Evolutionary conservation across 225 moss, liverwort and hornwort species (phyloP).

Genomic region (Anthoceros angustus): DNA sequence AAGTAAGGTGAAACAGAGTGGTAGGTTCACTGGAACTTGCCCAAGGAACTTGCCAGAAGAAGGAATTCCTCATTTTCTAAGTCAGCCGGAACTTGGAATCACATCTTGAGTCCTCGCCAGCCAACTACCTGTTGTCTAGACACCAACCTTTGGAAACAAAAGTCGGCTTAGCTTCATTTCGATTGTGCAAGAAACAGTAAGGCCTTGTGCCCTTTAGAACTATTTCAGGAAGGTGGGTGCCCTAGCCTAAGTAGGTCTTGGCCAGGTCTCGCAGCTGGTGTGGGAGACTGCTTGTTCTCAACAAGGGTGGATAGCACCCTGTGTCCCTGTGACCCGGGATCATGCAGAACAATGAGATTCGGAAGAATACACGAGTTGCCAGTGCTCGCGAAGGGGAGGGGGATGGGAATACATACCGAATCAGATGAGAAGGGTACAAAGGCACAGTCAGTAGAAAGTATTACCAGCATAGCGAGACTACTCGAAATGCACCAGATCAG

Average conservation of each 20-base stretch:
- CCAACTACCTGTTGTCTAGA: constrained; percentile 12
- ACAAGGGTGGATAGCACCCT: constrained; percentile 38
- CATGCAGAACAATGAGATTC: too few relatives aligned
- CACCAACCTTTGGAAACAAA: constrained; percentile 37
- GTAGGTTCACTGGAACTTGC: too few relatives aligned
- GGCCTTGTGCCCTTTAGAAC: neutral
- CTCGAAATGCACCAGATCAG: constrained; percentile 2
- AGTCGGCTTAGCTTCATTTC: neutral
- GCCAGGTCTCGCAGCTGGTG: constrained; percentile 53
- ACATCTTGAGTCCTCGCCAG: too few relatives aligned
- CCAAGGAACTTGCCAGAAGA: too few relatives aligned
- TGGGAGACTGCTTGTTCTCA: constrained; percentile 46
- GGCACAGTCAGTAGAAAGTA: neutral
- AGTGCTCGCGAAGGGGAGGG: neutral
- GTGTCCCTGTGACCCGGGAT: constrained; percentile 25
- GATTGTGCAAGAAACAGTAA: neutral
- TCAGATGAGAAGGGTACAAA: constrained; percentile 35
- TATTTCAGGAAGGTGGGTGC: neutral
- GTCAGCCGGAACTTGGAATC: too few relatives aligned
- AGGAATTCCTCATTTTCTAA: too few relatives aligned
- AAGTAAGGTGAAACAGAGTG: too few relatives aligned
- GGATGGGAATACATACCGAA: constrained; percentile 18
- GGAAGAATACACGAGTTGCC: neutral
- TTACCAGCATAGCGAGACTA: neutral
- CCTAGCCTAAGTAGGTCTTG: constrained; percentile 42